Conservation (phyloP, 768 basidiomycete genomes). For the Mycena kentingensis region DNA sequence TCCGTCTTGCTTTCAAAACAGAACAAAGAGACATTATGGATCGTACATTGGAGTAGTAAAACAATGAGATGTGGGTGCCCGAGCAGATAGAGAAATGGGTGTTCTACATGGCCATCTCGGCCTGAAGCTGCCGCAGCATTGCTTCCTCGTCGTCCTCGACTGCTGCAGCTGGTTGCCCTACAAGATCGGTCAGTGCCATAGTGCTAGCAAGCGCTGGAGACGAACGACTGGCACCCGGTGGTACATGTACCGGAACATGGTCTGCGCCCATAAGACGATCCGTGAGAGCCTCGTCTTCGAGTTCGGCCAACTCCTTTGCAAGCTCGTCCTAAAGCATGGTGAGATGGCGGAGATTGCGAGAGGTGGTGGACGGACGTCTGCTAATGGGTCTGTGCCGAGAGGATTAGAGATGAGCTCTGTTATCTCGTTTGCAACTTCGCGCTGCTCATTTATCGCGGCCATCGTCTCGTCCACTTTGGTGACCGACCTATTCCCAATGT, state of each 20-base stretch:
- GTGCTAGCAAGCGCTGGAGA: background rate
- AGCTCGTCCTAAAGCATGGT: conserved; percentile 65
- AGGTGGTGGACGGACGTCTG: conserved; percentile 61
- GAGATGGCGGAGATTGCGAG: conserved; percentile 8
- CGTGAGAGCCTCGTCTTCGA: conserved; percentile 89
- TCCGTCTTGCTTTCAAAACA: conserved; percentile 22
- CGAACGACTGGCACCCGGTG: conserved; percentile 46
- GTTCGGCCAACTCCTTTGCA: conserved; percentile 74
- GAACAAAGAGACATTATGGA: conserved; percentile 14
- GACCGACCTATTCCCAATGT: conserved; percentile 55
- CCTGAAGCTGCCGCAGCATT: conserved; percentile 87
- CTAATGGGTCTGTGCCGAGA: conserved; percentile 54
- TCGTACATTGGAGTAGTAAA: conserved; percentile 18
- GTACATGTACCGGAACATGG: conserved; percentile 84
- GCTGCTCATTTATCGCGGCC: conserved; percentile 84
- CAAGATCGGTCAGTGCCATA: background rate
- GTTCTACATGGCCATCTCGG: conserved; percentile 76
- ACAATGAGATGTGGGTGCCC: conserved; percentile 18
- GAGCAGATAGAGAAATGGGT: conserved; percentile 20
- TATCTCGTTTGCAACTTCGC: conserved; percentile 91
- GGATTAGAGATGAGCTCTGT: conserved; percentile 84
- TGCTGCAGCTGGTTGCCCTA: conserved; percentile 40
- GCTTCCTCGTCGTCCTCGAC: conserved; percentile 91
- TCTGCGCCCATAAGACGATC: conserved; percentile 84
- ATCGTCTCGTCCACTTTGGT: conserved; percentile 91